Evolutionary conservation across 345 rosid genomes (phyloP), one percentile per base, ranked within the genome.

Genomic region (Linum usitatissimum): DNA sequence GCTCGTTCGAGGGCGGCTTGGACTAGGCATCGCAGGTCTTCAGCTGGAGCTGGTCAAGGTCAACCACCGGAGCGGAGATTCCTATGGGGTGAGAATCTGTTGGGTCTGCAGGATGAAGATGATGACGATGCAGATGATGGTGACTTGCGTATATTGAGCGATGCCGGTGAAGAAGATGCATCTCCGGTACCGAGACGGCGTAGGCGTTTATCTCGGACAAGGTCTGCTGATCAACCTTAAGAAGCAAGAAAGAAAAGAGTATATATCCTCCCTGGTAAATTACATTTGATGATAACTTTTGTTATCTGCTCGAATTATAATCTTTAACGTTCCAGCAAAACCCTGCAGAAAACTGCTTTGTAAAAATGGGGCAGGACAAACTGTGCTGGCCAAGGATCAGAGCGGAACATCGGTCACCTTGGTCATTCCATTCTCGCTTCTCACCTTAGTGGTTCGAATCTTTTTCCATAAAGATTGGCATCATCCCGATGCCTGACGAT

Each of bases 21-120:
- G 95, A 76, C 83, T 42, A 82, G 90, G 79, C 81, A 88, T 60
- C 78, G 91, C 1, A 86, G 87, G 69, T 30, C 79, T 1, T 60
- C 73, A 40, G 82, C 38, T 34, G 38, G 38, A 34, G 38, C 38
- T 34, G 38, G 6, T 34, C 6, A 77, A 57, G 68, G 81, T 55
- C 70, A 75, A 28, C 73, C 91, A 28, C 73, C 91, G 19, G 92
- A 88, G 67, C 84, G 92, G 5, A 77, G 90, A 55, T 74, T 78
- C 64, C 95, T 88, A 6, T 91, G 98, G 96, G 98, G 96, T 0
- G 96, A 88, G 77, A 88, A 88, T 78, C 79, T 91, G 20, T 69
- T 86, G 77, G 92, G 92, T 64, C 71, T 88, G 59, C 96, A 85
- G 64, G 87, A 84, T 57, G 38, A 34, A 34, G 85, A 81, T 3